These are phyloP conservation scores for Seiridium unicorne DNA, from an alignment of 2,329 filamentous ascomycete species.

Conservation along the genomic window DNA sequence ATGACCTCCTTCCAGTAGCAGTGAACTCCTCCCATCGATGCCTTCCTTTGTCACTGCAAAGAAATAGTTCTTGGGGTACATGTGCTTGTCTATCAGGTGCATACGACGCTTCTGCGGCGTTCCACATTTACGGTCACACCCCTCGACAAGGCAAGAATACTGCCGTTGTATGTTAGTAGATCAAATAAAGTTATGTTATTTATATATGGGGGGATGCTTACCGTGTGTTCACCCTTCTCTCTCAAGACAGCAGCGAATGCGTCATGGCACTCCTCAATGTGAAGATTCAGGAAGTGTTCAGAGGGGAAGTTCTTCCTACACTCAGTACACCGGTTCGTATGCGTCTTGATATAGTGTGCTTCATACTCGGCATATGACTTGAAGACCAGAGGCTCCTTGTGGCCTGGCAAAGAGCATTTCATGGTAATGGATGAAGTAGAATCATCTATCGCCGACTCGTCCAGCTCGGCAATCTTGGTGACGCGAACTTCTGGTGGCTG, in stretches of 20 bases:
- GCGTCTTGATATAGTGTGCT: constrained; percentile 76
- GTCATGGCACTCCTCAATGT: constrained; percentile 92
- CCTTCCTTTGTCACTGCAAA: constrained; percentile 85
- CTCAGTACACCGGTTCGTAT: constrained; percentile 81
- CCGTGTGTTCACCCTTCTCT: constrained; percentile 83
- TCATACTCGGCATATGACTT: constrained; percentile 78
- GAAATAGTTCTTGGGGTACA: constrained; percentile 86
- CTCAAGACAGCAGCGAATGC: constrained; percentile 69
- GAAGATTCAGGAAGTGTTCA: constrained; percentile 73
- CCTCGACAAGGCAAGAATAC: constrained; percentile 88
- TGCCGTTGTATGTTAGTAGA: constrained; percentile 29
- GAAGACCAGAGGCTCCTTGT: constrained; percentile 70
- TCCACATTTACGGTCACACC: constrained; percentile 80
- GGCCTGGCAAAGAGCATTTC: constrained; percentile 79
- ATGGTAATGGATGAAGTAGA: constrained; percentile 51
- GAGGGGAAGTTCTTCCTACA: constrained; percentile 89
- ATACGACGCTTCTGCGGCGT: constrained; percentile 80
- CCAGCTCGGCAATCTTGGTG: constrained; percentile 61
- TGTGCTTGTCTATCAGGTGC: constrained; percentile 92
- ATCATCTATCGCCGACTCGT: constrained; percentile 36
- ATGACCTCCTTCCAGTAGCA: constrained; percentile 63
- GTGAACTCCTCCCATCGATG: constrained; percentile 79
- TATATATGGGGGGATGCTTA: constrained; percentile 39
- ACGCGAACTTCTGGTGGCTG: constrained; percentile 23
- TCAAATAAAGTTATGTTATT: constrained; percentile 11